Evolutionary conservation across 805 yeast species (phyloP).

Genomic region (Kockiozyma suomiensis): DNA sequence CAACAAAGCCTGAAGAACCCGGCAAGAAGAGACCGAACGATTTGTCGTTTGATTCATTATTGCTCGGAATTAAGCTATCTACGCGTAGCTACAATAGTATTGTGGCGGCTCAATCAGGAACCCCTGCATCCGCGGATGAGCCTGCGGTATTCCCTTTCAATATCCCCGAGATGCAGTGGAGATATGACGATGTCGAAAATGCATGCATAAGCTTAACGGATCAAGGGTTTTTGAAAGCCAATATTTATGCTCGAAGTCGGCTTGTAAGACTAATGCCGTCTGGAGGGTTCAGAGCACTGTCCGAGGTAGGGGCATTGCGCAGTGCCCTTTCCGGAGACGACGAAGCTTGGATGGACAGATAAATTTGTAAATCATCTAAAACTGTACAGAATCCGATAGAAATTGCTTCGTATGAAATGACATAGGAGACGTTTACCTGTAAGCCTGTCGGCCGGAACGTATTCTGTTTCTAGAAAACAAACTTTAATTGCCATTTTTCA

Average conservation of each 20-base stretch:
- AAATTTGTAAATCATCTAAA: neutral
- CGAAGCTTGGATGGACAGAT: constrained; percentile 33
- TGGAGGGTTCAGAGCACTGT: constrained; percentile 22
- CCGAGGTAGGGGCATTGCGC: constrained; percentile 26
- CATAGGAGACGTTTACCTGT: too few species aligned
- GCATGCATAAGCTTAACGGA: constrained; percentile 41
- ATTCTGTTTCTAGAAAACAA: too few species aligned
- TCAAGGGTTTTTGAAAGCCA: constrained; percentile 45
- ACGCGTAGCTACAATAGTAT: constrained; percentile 8
- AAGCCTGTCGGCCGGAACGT: too few species aligned
- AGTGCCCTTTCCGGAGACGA: constrained; percentile 21
- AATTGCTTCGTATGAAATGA: too few species aligned
- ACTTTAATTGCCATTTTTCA: too few species aligned
- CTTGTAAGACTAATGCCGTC: constrained; percentile 26
- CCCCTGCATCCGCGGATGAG: neutral
- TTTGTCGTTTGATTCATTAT: constrained; percentile 26
- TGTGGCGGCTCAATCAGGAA: neutral
- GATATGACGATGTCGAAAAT: constrained; percentile 39
- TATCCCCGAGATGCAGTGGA: constrained; percentile 25
- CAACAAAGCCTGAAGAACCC: neutral
- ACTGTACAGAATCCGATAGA: too few species aligned
- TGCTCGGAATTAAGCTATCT: constrained; percentile 27
- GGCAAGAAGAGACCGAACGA: constrained; percentile 26
- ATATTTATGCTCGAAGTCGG: constrained; percentile 36
- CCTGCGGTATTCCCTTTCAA: neutral